Conservation (phyloP, 768 basidiomycete species). For the Pleurotus tuoliensis region DNA sequence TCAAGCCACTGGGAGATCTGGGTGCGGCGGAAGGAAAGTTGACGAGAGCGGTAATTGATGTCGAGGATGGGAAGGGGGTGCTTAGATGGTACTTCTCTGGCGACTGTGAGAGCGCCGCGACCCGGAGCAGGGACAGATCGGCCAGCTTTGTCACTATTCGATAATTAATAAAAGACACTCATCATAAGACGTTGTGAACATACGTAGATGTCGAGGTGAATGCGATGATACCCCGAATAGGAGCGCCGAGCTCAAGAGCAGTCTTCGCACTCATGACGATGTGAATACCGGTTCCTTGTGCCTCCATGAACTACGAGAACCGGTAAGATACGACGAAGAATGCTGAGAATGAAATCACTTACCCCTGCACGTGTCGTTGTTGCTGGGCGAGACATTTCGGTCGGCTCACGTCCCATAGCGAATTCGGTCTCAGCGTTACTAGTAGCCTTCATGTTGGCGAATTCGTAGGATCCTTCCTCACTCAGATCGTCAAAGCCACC, state of each 20-base stretch:
- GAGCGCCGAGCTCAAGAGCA: slow-evolving; percentile 89
- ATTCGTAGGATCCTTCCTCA: slow-evolving; percentile 98
- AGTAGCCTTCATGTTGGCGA: slow-evolving; percentile 99
- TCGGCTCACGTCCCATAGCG: slow-evolving; percentile 98
- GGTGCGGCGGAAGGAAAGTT: slow-evolving; percentile 90
- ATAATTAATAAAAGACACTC: neutral
- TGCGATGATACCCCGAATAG: slow-evolving; percentile 89
- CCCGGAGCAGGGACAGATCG: slow-evolving; percentile 98
- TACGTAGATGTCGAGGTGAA: slow-evolving; percentile 97
- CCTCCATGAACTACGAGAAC: slow-evolving; percentile 80
- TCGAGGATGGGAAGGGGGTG: slow-evolving; percentile 79
- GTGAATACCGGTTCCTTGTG: slow-evolving; percentile 94
- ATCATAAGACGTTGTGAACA: slow-evolving; percentile 24
- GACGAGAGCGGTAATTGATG: slow-evolving; percentile 85
- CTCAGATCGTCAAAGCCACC: slow-evolving; percentile 98
- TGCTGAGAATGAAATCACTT: slow-evolving; percentile 23
- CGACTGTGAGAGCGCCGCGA: slow-evolving; percentile 85
- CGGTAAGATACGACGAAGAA: neutral
- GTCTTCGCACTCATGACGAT: slow-evolving; percentile 97
- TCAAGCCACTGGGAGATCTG: slow-evolving; percentile 95
- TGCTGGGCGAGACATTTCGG: slow-evolving; percentile 97
- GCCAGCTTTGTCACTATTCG: slow-evolving; percentile 88
- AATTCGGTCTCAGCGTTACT: slow-evolving; percentile 96
- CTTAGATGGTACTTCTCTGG: slow-evolving; percentile 78
- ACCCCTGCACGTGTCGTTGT: slow-evolving; percentile 95